phyloP scores from a whole-genome alignment of 352 stramenopile genomes.

The Globisporangium paddicum region DNA sequence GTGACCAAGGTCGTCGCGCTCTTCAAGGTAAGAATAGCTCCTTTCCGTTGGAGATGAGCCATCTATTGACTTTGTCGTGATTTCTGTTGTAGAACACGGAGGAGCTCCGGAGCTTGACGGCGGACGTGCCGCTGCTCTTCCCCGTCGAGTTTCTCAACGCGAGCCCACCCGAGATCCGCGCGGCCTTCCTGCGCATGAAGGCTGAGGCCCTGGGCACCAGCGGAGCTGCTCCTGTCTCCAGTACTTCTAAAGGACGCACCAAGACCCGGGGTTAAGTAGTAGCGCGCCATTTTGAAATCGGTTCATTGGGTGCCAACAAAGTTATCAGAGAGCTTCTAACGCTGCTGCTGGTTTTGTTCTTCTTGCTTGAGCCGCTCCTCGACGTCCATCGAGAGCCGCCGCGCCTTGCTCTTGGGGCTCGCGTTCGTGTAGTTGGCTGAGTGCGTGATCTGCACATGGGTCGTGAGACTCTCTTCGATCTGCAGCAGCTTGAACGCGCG shows the following conservation, averaged over 20 bases:
- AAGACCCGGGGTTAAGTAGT: background rate
- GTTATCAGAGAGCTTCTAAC: background rate
- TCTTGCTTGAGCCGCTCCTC: constrained; percentile 14
- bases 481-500: constrained; percentile 75
- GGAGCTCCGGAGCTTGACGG: constrained; percentile 81
- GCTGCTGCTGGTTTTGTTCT: background rate
- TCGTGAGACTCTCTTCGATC: constrained; percentile 65
- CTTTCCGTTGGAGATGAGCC: background rate
- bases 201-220: constrained; percentile 31
- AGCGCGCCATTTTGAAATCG: background rate
- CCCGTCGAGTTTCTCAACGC: constrained; percentile 78
- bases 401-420: constrained; percentile 19
- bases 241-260: constrained; percentile 2
- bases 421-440: constrained; percentile 18
- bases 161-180: constrained; percentile 46
- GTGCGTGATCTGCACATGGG: constrained; percentile 54
- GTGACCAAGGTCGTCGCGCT: constrained; percentile 47
- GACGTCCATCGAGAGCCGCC: constrained; percentile 21
- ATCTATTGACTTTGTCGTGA: too few relatives aligned
- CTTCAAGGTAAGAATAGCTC: constrained; percentile 53
- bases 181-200: constrained; percentile 56
- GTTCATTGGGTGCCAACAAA: background rate
- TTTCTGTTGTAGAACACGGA: constrained; percentile 73
- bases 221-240: background rate
- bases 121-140: constrained; percentile 71